Conservation (phyloP, 176 grass and related monocot genomes). For the Zoysia japonica region DNA sequence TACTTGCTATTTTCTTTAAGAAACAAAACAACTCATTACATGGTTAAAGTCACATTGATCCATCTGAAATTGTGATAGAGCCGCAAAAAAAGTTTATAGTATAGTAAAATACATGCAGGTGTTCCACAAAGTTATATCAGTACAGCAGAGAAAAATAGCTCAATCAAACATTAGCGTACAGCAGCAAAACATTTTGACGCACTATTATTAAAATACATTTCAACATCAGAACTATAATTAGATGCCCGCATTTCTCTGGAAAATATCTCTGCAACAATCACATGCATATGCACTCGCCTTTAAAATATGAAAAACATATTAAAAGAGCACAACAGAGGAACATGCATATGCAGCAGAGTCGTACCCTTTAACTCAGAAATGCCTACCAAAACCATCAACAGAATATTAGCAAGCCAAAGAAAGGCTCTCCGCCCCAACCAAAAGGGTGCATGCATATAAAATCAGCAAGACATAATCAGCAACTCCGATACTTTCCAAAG, state of each 20-base stretch:
- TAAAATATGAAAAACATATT: not conserved
- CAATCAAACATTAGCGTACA: not conserved
- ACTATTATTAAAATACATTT: not conserved
- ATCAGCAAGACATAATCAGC: constrained; percentile 6
- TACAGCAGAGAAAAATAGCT: not conserved
- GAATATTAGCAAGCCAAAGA: not conserved
- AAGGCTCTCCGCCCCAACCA: constrained; percentile 25
- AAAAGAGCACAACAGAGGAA: not conserved
- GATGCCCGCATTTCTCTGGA: too few species aligned
- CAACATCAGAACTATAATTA: not conserved
- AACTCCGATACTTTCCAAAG: constrained; percentile 21
- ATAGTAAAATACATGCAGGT: not conserved
- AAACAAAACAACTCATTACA: not conserved
- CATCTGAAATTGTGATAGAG: not conserved
- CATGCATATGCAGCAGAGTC: not conserved
- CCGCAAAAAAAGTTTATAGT: not conserved
- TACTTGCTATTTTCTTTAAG: not conserved
- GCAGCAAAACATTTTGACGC: not conserved
- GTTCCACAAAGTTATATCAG: not conserved
- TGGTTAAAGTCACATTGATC: not conserved
- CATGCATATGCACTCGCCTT: not conserved
- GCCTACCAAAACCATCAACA: constrained; percentile 21
- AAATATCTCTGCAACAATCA: too few species aligned
- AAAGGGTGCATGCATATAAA: constrained; percentile 36
- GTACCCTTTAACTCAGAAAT: constrained; percentile 13